phyloP scores from a whole-genome alignment of 805 yeast species.

The Middelhovenomyces tepae region DNA sequence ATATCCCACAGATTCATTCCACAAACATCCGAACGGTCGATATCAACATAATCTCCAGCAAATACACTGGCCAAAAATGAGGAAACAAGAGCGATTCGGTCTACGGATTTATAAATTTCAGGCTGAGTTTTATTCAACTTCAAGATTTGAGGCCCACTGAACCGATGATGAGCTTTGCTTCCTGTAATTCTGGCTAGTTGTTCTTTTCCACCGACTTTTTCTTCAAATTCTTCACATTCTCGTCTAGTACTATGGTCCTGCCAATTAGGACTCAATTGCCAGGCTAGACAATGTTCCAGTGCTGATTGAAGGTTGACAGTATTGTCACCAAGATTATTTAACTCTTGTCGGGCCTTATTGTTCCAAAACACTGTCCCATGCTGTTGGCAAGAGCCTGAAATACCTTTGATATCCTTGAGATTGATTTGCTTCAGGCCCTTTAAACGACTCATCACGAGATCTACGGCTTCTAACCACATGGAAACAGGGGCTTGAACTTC shows the following conservation, averaged over 20 bases:
- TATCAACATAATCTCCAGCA: constrained; percentile 49
- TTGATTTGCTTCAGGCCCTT: constrained; percentile 38
- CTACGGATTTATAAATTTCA: constrained; percentile 45
- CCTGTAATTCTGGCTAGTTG: constrained; percentile 64
- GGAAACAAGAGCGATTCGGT: constrained; percentile 64
- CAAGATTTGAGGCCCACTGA: constrained; percentile 87
- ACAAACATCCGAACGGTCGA: constrained; percentile 84
- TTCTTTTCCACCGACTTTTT: constrained; percentile 49
- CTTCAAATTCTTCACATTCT: constrained; percentile 57
- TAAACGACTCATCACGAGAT: constrained; percentile 48
- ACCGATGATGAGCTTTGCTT: constrained; percentile 79
- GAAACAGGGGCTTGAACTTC: constrained; percentile 70
- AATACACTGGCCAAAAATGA: constrained; percentile 68
- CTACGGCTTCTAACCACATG: constrained; percentile 87
- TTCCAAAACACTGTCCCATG: constrained; percentile 89
- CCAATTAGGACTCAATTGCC: constrained; percentile 78
- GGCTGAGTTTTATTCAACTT: constrained; percentile 50
- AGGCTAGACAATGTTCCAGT: constrained; percentile 28
- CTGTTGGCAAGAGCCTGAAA: constrained; percentile 86
- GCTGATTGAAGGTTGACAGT: constrained; percentile 36
- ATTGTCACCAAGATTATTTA: constrained; percentile 33
- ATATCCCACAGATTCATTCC: constrained; percentile 88
- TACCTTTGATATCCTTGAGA: constrained; percentile 49
- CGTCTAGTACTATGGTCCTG: constrained; percentile 82
- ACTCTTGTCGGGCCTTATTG: constrained; percentile 32